These are phyloP conservation scores for Zymoseptoria brevis DNA, from an alignment of 2,329 filamentous ascomycete species.

Conservation along the genomic window DNA sequence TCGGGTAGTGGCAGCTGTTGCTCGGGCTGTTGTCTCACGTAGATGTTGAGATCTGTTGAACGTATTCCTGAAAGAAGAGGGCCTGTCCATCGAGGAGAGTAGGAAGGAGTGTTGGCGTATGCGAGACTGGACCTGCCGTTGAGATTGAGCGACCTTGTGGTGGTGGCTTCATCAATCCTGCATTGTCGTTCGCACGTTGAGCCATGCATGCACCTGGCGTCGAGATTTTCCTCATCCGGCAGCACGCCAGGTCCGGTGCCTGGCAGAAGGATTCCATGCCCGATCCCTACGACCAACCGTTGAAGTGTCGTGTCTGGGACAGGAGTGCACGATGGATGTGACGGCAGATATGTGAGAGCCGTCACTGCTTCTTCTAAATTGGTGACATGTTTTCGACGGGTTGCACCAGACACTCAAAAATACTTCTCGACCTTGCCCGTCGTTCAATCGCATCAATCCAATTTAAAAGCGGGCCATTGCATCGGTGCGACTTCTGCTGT, in stretches of 20 bases:
- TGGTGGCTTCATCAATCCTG: not conserved
- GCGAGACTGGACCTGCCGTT: not conserved
- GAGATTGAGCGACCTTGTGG: not conserved
- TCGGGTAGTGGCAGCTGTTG: slow-evolving; percentile 9
- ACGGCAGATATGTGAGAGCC: not conserved
- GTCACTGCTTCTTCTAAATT: not conserved
- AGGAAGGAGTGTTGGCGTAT: not conserved
- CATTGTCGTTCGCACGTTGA: not conserved
- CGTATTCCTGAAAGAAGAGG: not conserved
- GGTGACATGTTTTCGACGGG: not conserved
- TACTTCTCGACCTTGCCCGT: not conserved
- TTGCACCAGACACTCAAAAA: not conserved
- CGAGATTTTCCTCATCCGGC: not conserved
- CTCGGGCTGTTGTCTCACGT: slow-evolving; percentile 9
- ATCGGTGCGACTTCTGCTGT: not conserved
- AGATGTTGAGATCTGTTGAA: not conserved
- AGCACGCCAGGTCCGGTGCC: not conserved
- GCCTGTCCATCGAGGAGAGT: not conserved
- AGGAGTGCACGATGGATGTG: not conserved
- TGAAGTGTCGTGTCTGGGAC: not conserved
- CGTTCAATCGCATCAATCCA: not conserved
- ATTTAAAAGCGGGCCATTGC: not conserved
- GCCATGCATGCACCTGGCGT: not conserved
- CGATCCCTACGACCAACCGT: not conserved
- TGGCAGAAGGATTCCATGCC: not conserved